phyloP scores from a whole-genome alignment of 1,139 yeast genomes.

The Taphrina sp. region DNA sequence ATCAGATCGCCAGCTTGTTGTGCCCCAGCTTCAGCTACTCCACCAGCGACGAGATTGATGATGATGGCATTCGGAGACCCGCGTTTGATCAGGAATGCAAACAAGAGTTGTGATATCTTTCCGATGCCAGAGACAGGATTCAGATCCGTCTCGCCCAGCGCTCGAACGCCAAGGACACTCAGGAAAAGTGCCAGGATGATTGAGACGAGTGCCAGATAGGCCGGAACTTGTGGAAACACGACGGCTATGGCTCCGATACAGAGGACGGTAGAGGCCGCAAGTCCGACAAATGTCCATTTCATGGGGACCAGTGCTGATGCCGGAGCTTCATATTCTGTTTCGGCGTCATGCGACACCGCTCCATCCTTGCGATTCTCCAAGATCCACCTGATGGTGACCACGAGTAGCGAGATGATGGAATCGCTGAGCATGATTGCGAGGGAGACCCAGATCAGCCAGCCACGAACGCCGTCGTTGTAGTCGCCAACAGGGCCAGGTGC shows the following conservation, averaged over 20 bases:
- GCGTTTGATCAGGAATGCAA: slow-evolving; percentile 77
- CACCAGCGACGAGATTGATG: slow-evolving; percentile 89
- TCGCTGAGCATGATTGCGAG: slow-evolving; percentile 92
- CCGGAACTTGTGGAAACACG: slow-evolving; percentile 69
- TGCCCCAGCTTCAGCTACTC: slow-evolving; percentile 97
- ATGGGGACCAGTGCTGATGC: slow-evolving; percentile 54
- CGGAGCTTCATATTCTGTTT: slow-evolving; percentile 47
- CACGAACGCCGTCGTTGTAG: slow-evolving; percentile 77
- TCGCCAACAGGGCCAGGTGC: slow-evolving; percentile 86
- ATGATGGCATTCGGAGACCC: slow-evolving; percentile 76
- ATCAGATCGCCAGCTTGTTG: slow-evolving; percentile 97
- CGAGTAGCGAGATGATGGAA: slow-evolving; percentile 74
- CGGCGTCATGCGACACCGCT: slow-evolving; percentile 40
- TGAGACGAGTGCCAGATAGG: slow-evolving; percentile 67
- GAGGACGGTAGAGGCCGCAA: slow-evolving; percentile 60
- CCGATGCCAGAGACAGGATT: slow-evolving; percentile 98
- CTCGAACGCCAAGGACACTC: slow-evolving; percentile 84
- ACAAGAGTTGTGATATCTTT: slow-evolving; percentile 80
- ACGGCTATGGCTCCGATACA: slow-evolving; percentile 63
- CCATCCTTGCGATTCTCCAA: not conserved
- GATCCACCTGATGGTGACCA: slow-evolving; percentile 50
- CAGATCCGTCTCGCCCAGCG: slow-evolving; percentile 92
- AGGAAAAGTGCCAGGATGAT: slow-evolving; percentile 71
- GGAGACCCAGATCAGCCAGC: slow-evolving; percentile 96
- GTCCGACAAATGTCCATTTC: slow-evolving; percentile 58